Percentiles rank a stretch among this genome's conserved stretches.
phyloP scores from a whole-genome alignment of 495 filamentous ascomycete species.

The Podospora pseudocomata region DNA sequence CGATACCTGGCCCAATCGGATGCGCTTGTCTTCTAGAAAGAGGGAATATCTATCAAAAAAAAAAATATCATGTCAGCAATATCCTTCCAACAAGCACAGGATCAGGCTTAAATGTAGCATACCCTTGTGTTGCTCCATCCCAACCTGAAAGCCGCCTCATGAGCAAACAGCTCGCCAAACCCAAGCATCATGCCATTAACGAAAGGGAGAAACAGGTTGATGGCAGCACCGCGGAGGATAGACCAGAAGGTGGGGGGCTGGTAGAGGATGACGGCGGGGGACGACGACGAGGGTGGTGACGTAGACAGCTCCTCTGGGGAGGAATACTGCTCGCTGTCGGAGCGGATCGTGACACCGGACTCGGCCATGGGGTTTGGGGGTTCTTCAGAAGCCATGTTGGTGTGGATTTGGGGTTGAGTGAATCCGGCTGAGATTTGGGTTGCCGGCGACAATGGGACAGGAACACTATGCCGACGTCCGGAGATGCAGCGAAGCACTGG shows the following conservation, averaged over 20 bases:
- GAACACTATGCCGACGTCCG: conserved; percentile 3
- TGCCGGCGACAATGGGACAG: background rate
- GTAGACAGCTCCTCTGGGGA: conserved; percentile 60
- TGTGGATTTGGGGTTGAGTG: background rate
- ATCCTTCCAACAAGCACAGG: background rate
- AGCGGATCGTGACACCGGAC: conserved; percentile 79
- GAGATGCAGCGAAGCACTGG: background rate
- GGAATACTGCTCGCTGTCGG: conserved; percentile 87
- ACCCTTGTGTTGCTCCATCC: conserved; percentile 95
- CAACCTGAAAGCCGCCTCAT: conserved; percentile 87
- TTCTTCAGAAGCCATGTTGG: conserved; percentile 47
- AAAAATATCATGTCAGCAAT: conserved; percentile 1
- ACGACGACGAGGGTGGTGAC: conserved; percentile 61
- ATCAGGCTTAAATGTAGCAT: conserved; percentile 26
- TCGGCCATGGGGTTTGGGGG: conserved; percentile 63
- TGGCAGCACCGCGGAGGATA: conserved; percentile 80
- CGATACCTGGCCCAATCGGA: conserved; percentile 52
- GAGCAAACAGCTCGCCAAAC: conserved; percentile 92
- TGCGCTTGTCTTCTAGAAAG: conserved; percentile 41
- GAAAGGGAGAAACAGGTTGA: conserved; percentile 92
- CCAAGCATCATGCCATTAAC: conserved; percentile 98
- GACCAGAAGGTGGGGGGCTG: conserved; percentile 81
- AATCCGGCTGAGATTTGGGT: background rate
- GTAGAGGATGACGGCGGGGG: conserved; percentile 79
- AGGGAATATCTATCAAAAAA: conserved; percentile 46